Evolutionary conservation across 179 eudicot species (phyloP), one percentile per base, ranked within the genome.

Genomic region (Carnegiea gigantea): DNA sequence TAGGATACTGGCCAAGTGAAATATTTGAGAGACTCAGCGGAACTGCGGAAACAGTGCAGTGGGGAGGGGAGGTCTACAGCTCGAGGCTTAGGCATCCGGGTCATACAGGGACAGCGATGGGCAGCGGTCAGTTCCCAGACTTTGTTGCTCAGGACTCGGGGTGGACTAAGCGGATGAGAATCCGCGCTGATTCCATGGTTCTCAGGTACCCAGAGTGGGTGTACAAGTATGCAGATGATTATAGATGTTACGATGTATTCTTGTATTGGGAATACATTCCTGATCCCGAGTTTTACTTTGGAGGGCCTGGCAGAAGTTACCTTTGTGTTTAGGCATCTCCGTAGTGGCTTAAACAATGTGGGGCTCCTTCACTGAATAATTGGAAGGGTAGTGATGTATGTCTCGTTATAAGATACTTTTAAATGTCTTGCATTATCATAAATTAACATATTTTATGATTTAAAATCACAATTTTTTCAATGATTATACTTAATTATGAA

Each of bases 21-120:
- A 5, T 84, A 43, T 80, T 84, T 4, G 71, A 51, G 11, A 26
- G 60, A 20, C 73, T 84, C 67, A 77, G 79, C 51, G 0, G 10
- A n/a, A 84, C 83, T 17, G 83, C 78, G 73, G 81, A 77, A 64
- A 62, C 81, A 15, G 81, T 84, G 71, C 83, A 84, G 68, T 84
- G 86, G 86, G 86, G 86, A 80, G 86, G 86, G 40, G 86, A 84
- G 57, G 78, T 84, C 9, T 80, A 80, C 49, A 84, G 86, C 76
- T 60, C 86, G 0, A 49, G 86, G 44, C 51, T 84, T 12, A 59
- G 81, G 36, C 83, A 80, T 40, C 83, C 83, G 11, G 86, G 81
- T 49, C 86, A 84, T 75, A 84, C 86, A 15, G 28, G 36, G 14
- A 84, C 86, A 23, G 83, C 82, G 46, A 84, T 84, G 86, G 86